A percentile compares a stretch with the other conserved stretches of the same genome.
These are phyloP conservation scores for Gypsophila paniculata DNA, from an alignment of 179 eudicot genomes.

Conservation along the genomic window DNA sequence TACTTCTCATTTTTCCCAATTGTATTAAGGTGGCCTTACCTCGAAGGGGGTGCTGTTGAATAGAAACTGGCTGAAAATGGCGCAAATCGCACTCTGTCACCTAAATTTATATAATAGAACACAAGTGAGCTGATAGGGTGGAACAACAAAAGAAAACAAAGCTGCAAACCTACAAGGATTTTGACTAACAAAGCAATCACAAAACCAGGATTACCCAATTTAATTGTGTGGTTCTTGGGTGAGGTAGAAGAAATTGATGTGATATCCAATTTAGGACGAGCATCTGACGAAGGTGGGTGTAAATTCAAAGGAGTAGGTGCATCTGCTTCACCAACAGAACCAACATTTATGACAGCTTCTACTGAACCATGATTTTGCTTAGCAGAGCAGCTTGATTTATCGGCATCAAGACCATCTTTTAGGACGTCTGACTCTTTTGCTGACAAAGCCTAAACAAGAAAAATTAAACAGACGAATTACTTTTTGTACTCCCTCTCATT, in stretches of 20 bases:
- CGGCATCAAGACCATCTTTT: conserved; percentile 53
- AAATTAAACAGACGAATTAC: not conserved
- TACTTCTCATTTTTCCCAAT: not conserved
- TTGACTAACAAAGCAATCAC: not conserved
- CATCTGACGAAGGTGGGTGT: conserved; percentile 39
- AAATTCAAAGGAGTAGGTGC: conserved; percentile 38
- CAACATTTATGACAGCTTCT: conserved; percentile 37
- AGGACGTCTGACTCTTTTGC: conserved; percentile 62
- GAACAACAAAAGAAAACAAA: not conserved
- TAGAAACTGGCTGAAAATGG: conserved; percentile 45
- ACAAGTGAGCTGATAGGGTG: not conserved
- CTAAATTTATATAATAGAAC: conserved; percentile 30
- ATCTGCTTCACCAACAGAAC: conserved; percentile 46
- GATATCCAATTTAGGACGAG: conserved; percentile 50
- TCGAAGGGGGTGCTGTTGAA: conserved; percentile 43
- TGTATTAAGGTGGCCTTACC: conserved; percentile 38
- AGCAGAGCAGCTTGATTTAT: conserved; percentile 38
- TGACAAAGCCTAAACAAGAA: conserved; percentile 45
- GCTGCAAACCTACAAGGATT: not conserved
- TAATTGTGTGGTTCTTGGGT: conserved; percentile 52
- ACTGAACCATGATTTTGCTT: conserved; percentile 46
- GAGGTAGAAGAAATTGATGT: conserved; percentile 40
- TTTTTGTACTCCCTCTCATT: too few relatives aligned
- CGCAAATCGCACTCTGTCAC: conserved; percentile 69
- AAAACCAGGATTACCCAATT: conserved; percentile 40